phyloP scores from a whole-genome alignment of 441 rosid genomes.

The Iberis amara region DNA sequence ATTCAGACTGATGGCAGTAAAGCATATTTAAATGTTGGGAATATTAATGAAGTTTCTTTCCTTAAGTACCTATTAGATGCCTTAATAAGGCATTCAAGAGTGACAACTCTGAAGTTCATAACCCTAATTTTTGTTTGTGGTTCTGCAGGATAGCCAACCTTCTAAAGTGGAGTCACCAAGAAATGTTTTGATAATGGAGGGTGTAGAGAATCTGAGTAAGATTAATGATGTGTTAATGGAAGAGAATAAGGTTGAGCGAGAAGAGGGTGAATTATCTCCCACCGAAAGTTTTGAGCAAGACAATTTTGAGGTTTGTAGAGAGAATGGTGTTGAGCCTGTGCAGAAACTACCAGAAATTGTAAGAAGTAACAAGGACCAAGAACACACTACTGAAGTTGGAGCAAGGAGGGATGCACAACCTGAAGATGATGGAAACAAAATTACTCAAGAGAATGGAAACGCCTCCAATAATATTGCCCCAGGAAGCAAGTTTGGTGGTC shows the following conservation, averaged over 20 bases:
- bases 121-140: slow-evolving; percentile 21
- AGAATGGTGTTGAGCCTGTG: slow-evolving; percentile 43
- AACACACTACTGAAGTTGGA: slow-evolving; percentile 50
- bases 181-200: slow-evolving; percentile 44
- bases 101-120: not conserved
- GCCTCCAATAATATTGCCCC: slow-evolving; percentile 68
- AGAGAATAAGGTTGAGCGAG: slow-evolving; percentile 69
- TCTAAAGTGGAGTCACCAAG: slow-evolving; percentile 36
- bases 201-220: slow-evolving; percentile 36
- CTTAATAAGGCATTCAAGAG: slow-evolving; percentile 1
- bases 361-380: slow-evolving; percentile 40
- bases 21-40: not conserved
- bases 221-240: slow-evolving; percentile 43
- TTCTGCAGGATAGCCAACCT: slow-evolving; percentile 47
- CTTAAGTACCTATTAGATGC: slow-evolving; percentile 7
- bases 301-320: slow-evolving; percentile 62
- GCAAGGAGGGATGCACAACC: slow-evolving; percentile 51
- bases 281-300: slow-evolving; percentile 78
- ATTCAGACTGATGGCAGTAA: not conserved
- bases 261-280: slow-evolving; percentile 95
- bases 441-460: slow-evolving; percentile 53
- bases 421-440: slow-evolving; percentile 51
- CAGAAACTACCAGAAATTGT: slow-evolving; percentile 47
- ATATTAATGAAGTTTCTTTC: slow-evolving; percentile 1
- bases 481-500: slow-evolving; percentile 59